Conservation (phyloP, 2,329 filamentous ascomycete genomes). For the Tolypocladium capitatum region DNA sequence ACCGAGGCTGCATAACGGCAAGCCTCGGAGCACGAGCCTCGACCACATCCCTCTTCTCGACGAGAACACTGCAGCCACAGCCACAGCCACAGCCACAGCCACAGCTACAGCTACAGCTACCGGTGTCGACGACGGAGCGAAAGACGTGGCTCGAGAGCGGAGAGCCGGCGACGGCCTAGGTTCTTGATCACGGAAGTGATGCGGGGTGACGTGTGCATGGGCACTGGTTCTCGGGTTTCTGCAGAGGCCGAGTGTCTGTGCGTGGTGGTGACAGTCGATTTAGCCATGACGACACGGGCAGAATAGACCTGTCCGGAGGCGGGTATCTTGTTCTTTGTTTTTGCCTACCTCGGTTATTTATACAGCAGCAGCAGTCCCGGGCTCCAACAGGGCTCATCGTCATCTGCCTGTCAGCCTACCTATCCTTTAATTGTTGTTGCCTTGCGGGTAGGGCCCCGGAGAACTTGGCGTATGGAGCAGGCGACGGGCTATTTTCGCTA, state of each 20-base stretch:
- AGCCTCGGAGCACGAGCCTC: conserved; percentile 20
- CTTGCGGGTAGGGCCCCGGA: not conserved
- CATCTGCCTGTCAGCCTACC: not conserved
- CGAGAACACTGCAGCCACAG: conserved; percentile 19
- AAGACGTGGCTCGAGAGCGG: conserved; percentile 33
- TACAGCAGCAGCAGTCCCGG: not conserved
- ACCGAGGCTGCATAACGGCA: conserved; percentile 7
- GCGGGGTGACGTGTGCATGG: not conserved
- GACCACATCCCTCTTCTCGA: conserved; percentile 47
- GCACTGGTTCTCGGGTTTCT: not conserved
- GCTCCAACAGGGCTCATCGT: not conserved
- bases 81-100: conserved; percentile 19
- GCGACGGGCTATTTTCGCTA: not conserved
- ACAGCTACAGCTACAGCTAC: conserved; percentile 18
- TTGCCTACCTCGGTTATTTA: not conserved
- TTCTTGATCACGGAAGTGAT: not conserved
- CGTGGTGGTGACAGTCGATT: not conserved
- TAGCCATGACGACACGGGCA: not conserved
- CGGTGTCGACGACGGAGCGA: conserved; percentile 30
- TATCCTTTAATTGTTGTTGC: not conserved
- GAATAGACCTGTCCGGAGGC: not conserved
- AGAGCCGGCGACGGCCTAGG: conserved; percentile 17
- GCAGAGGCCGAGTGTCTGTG: too few species aligned
- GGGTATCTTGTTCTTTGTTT: too few species aligned
- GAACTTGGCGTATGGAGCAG: not conserved